These are phyloP conservation scores for Diaporthe longicolla DNA, from an alignment of 2,329 filamentous ascomycete genomes.

Conservation along the genomic window DNA sequence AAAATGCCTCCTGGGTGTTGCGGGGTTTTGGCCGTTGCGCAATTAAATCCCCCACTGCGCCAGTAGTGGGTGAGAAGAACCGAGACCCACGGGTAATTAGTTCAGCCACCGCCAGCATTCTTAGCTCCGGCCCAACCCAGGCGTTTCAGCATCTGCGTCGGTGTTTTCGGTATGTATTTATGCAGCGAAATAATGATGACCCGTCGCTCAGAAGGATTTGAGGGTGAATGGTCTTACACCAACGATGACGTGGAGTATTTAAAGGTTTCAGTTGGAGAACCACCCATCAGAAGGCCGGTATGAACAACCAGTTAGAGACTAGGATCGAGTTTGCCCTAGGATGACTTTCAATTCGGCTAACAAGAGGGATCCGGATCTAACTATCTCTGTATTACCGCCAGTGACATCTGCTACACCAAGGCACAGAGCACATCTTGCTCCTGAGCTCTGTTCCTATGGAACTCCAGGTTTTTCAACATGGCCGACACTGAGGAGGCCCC, in stretches of 20 bases:
- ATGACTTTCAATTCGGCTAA: background rate
- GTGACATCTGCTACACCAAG: too few relatives aligned
- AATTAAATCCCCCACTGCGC: too few relatives aligned
- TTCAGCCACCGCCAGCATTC: background rate
- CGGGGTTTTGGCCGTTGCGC: too few relatives aligned
- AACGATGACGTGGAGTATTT: background rate
- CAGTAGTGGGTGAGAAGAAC: too few relatives aligned
- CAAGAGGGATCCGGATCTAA: background rate
- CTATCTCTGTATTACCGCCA: too few relatives aligned
- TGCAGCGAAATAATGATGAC: constrained; percentile 6
- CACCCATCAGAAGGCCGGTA: too few relatives aligned
- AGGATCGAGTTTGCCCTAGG: background rate
- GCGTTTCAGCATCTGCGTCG: background rate
- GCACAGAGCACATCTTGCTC: background rate
- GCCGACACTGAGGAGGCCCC: too few relatives aligned
- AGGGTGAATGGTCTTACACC: too few relatives aligned
- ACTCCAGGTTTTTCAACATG: too few relatives aligned
- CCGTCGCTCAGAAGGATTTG: background rate
- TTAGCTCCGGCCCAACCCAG: background rate
- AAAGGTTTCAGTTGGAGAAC: background rate
- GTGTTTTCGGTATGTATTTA: background rate
- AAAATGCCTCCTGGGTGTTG: too few relatives aligned
- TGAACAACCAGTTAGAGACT: background rate
- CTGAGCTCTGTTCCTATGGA: background rate
- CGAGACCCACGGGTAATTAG: too few relatives aligned